Evolutionary conservation across 169 alveolate species (phyloP).

Genomic region (Cryptosporidium sp.): DNA sequence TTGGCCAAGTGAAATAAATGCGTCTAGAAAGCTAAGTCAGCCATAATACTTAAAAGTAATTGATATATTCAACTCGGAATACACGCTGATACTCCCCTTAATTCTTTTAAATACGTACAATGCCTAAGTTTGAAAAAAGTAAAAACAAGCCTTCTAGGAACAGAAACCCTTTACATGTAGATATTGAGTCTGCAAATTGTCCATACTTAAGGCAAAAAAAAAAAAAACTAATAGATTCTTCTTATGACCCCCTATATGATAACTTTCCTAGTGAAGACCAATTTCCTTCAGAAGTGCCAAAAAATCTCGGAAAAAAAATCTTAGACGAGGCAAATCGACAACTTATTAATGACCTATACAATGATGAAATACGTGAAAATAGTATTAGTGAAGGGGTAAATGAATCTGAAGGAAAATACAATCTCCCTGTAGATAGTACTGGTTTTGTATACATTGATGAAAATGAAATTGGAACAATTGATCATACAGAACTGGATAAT

Average conservation of each 20-base stretch:
- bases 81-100: background rate
- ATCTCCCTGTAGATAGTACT: constrained; percentile 71
- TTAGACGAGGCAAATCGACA: constrained; percentile 48
- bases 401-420: constrained; percentile 48
- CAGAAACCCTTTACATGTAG: constrained; percentile 64
- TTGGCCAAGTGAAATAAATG: background rate
- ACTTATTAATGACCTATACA: constrained; percentile 17
- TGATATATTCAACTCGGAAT: background rate
- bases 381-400: background rate
- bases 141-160: constrained; percentile 17
- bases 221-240: background rate
- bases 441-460: constrained; percentile 31
- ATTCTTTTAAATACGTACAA: background rate
- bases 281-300: constrained; percentile 29
- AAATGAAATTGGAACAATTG: constrained; percentile 20
- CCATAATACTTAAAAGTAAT: too few relatives aligned
- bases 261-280: constrained; percentile 56
- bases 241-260: constrained; percentile 33
- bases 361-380: background rate
- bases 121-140: constrained; percentile 44
- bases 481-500: constrained; percentile 28
- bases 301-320: constrained; percentile 26
- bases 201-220: constrained; percentile 12
- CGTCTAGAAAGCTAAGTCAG: background rate
- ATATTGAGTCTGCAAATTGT: constrained; percentile 45